These are phyloP conservation scores for Penicillium sp. DNA, from an alignment of 2,329 filamentous ascomycete species.

Conservation along the genomic window DNA sequence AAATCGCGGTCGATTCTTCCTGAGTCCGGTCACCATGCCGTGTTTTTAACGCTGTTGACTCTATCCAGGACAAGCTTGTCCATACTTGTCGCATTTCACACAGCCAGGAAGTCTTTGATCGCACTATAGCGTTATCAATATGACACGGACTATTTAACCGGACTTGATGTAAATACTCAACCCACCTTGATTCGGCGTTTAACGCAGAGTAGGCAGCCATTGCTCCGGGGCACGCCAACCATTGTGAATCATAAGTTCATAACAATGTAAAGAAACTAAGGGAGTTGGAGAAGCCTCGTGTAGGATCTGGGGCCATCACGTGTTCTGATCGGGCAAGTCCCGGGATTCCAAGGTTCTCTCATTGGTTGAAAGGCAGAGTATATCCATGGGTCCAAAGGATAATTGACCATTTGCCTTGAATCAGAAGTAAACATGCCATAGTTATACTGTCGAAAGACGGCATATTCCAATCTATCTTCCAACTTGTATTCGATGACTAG, in stretches of 20 bases:
- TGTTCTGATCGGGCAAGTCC: background rate
- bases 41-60: slow-evolving; percentile 13
- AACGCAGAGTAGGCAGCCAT: slow-evolving; percentile 22
- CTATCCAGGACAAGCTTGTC: slow-evolving; percentile 29
- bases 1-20: slow-evolving; percentile 16
- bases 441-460: background rate
- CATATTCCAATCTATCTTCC: background rate
- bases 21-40: slow-evolving; percentile 11
- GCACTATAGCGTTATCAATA: slow-evolving; percentile 21
- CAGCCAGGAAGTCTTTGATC: slow-evolving; percentile 29
- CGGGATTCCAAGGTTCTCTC: background rate
- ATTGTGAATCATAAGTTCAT: slow-evolving; percentile 12
- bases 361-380: background rate
- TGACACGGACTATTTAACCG: background rate
- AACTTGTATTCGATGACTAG: background rate
- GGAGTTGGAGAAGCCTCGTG: background rate
- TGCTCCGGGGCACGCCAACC: slow-evolving; percentile 22
- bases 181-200: slow-evolving; percentile 24
- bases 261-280: background rate
- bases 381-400: too few relatives aligned
- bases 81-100: slow-evolving; percentile 28
- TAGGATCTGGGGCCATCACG: background rate
- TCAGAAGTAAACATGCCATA: background rate
- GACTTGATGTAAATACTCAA: background rate
- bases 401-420: background rate